Evolutionary conservation across 257 asterid species (phyloP), one percentile per base, ranked within the genome.

Genomic region (Nemophila menziesii): DNA sequence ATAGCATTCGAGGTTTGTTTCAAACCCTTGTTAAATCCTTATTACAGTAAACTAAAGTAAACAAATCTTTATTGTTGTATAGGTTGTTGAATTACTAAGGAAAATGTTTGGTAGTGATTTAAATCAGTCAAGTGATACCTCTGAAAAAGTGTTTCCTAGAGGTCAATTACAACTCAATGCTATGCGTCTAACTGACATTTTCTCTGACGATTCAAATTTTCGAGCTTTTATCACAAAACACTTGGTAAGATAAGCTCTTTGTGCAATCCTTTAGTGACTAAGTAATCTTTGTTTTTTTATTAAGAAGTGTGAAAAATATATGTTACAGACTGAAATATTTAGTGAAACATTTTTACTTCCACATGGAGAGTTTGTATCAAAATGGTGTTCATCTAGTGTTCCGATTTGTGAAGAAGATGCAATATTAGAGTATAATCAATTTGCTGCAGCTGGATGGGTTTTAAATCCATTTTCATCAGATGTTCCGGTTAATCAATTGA

Each of bases 161-260:
- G 99, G 93, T 51, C 99, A 70, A 55, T 62, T 85, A 70, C 96
- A 85, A 71, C 86, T 90, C 49, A 90, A 77, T 62, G 93, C 94
- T 27, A 71, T 90, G 99, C 96, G 92, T 38, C 79, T 90, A 57
- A 73, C 86, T 20, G 99, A 90, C 49, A 74, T 90, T 57, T 77
- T 90, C 65, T 85, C 99, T 19, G 99, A 90, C 50, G 99, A 90
- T 73, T 85, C 99, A 62, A 90, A 85, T 63, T 90, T 81, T 38
- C 81, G 96, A 42, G 67, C 96, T 12, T 79, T 62, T 54, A 69
- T 85, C 60, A 85, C 74, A 67, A 61, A 57, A 39, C 60, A 79
- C 62, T 85, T 85, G 69, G 99, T 90, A 74, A 85, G 96, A 51
- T 51, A 22, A 36, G 9, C 37, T 45, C 16, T 15, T 38, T 15